Evolutionary conservation across 345 rosid genomes (phyloP), one percentile per base, ranked within the genome.

Genomic region (Pelargonium nanum): DNA sequence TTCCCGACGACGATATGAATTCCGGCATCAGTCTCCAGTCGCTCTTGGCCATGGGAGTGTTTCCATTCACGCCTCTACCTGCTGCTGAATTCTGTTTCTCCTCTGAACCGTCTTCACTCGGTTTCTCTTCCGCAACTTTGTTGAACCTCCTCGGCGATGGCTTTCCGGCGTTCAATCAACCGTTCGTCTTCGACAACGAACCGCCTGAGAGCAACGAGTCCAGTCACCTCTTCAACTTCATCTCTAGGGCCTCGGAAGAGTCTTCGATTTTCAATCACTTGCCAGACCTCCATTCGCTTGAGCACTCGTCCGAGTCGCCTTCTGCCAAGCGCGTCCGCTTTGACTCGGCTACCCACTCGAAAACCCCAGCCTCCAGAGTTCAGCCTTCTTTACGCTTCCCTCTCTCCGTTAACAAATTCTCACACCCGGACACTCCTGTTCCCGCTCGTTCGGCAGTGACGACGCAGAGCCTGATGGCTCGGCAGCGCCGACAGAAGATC

Each of bases 401-500:
- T 58, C 4, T 32, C 64, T 57, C 45, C 15, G 1, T 2, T 2
- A 1, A 23, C 19, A 2, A 17, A 5, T 10, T 10, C 22, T 24
- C 62, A 17, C 26, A 22, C 6, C 1, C 17, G 6, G 8, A 24
- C 19, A 34, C 40, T 21, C 63, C 57, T 21, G 12, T 28, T 6
- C 26, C 17, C 0, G 6, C 15, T 7, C n/a, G 16, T 19, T 55
- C 53, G 9, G 19, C 26, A 24, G 10, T 56, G 17, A 19, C 7
- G 25, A 24, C 55, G 6, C 9, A 50, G 44, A 22, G 60, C 32
- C 55, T 32, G 21, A n/a, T 20, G 8, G 23, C 64, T 1, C 60
- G 70, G 40, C 55, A 40, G 50, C 60, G 70, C 19, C 55, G 76
- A 5, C 71, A 53, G 52, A 85, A 58, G 59, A 63, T 86, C 3